Evolutionary conservation across 768 basidiomycete genomes (phyloP).

Genomic region (Tubosaeta brunneosetosa): DNA sequence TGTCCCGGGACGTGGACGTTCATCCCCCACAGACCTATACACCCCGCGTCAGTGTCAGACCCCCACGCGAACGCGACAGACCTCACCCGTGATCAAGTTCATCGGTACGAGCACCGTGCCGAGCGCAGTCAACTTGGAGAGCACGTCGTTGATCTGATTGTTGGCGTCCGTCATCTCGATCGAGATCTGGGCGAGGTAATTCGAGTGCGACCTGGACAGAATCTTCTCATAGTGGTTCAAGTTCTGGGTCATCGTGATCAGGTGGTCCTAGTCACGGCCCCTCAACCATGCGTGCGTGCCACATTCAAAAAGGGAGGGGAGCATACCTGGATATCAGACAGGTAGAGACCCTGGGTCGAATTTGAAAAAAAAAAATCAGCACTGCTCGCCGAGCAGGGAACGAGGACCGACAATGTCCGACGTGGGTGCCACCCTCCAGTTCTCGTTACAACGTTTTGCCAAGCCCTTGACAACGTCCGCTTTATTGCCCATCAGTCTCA

Average conservation of each 20-base stretch:
- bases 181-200: constrained; percentile 98
- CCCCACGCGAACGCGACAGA: neutral
- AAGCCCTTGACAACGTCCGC: constrained; percentile 99
- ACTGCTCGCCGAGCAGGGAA: neutral
- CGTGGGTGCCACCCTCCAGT: constrained; percentile 97
- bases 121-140: constrained; percentile 93
- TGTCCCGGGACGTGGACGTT: constrained; percentile 96
- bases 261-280: constrained; percentile 59
- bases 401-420: constrained; percentile 76
- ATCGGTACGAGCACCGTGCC: constrained; percentile 97
- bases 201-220: constrained; percentile 95
- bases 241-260: constrained; percentile 99
- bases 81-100: constrained; percentile 88
- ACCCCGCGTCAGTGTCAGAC: neutral
- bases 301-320: neutral
- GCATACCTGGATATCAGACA: constrained; percentile 85
- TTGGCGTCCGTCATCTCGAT: constrained; percentile 99
- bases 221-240: constrained; percentile 99
- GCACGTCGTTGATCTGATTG: constrained; percentile 99
- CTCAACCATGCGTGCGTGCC: neutral
- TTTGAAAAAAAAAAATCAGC: neutral
- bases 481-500: constrained; percentile 98
- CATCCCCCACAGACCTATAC: constrained; percentile 90
- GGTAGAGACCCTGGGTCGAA: constrained; percentile 73
- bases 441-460: constrained; percentile 97